phyloP scores from a whole-genome alignment of 768 basidiomycete genomes.

The Crassisporium funariophilum region DNA sequence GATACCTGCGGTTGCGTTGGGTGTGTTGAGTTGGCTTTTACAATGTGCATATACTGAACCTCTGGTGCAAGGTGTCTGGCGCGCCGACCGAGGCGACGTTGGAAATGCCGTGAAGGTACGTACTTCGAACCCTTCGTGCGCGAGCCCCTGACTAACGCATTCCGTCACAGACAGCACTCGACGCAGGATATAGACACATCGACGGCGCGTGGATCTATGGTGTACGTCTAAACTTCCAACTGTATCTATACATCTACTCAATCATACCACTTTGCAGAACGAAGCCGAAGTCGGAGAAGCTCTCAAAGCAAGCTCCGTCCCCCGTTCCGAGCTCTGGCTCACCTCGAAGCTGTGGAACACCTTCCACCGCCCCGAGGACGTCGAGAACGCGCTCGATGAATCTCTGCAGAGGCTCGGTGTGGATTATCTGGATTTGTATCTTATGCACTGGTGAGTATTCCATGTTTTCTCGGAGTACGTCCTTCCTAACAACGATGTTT shows the following conservation, averaged over 20 bases:
- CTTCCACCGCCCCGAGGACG: constrained; percentile 74
- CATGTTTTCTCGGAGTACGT: not conserved
- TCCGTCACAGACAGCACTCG: constrained; percentile 49
- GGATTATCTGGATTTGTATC: constrained; percentile 77
- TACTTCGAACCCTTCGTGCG: not conserved
- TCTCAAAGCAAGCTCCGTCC: constrained; percentile 56
- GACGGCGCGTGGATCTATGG: constrained; percentile 75
- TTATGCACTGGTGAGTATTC: constrained; percentile 70
- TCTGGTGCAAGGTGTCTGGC: constrained; percentile 57
- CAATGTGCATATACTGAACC: not conserved
- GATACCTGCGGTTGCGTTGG: constrained; percentile 53
- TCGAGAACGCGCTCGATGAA: constrained; percentile 68
- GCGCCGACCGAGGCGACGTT: constrained; percentile 57
- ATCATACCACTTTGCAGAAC: constrained; percentile 42
- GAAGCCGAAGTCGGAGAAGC: constrained; percentile 72
- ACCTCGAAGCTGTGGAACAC: constrained; percentile 81
- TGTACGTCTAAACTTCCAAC: constrained; percentile 33
- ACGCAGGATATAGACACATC: constrained; percentile 69
- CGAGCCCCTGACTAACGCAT: not conserved
- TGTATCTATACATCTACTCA: not conserved
- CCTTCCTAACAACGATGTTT: not conserved
- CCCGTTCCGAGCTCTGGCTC: constrained; percentile 66
- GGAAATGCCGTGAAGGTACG: constrained; percentile 65
- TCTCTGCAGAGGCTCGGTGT: constrained; percentile 61
- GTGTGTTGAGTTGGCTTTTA: constrained; percentile 31